Evolutionary conservation across 2,329 filamentous ascomycete species (phyloP).

Genomic region (Penicillium sp.): DNA sequence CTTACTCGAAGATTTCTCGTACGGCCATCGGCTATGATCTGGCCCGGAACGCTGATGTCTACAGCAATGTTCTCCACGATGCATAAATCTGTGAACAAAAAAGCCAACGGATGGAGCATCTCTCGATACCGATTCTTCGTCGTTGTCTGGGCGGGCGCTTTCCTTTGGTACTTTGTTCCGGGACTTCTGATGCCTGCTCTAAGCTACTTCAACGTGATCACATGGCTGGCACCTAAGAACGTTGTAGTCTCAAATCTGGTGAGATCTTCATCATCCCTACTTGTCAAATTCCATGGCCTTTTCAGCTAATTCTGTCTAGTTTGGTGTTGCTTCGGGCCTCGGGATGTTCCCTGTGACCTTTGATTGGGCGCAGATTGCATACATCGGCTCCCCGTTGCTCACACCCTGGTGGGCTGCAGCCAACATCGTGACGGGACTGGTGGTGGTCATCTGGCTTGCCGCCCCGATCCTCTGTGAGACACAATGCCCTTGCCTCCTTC

Average conservation of each 20-base stretch:
- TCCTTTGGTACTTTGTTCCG: constrained; percentile 82
- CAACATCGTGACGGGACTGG: constrained; percentile 78
- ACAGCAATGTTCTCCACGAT: constrained; percentile 86
- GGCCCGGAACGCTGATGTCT: constrained; percentile 85
- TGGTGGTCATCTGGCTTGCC: constrained; percentile 81
- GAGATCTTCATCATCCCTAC: constrained; percentile 17
- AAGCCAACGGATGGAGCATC: constrained; percentile 79
- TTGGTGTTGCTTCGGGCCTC: constrained; percentile 81
- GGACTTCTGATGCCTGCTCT: constrained; percentile 80
- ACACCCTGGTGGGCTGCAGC: constrained; percentile 85
- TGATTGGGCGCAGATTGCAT: constrained; percentile 87
- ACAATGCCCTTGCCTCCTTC: background rate
- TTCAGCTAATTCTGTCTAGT: constrained; percentile 41
- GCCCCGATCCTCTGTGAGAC: constrained; percentile 69
- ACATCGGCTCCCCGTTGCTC: constrained; percentile 80
- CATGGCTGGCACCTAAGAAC: constrained; percentile 84
- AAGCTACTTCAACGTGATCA: constrained; percentile 86
- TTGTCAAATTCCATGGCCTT: background rate
- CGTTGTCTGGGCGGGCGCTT: constrained; percentile 68
- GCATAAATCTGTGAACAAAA: constrained; percentile 80
- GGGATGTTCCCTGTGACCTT: constrained; percentile 84
- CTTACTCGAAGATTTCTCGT: constrained; percentile 79
- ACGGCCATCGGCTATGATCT: constrained; percentile 85
- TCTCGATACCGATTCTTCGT: constrained; percentile 85
- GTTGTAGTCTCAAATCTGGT: constrained; percentile 80